phyloP scores from a whole-genome alignment of 2,329 filamentous ascomycete species.

The Dactylellina parvicollis region DNA sequence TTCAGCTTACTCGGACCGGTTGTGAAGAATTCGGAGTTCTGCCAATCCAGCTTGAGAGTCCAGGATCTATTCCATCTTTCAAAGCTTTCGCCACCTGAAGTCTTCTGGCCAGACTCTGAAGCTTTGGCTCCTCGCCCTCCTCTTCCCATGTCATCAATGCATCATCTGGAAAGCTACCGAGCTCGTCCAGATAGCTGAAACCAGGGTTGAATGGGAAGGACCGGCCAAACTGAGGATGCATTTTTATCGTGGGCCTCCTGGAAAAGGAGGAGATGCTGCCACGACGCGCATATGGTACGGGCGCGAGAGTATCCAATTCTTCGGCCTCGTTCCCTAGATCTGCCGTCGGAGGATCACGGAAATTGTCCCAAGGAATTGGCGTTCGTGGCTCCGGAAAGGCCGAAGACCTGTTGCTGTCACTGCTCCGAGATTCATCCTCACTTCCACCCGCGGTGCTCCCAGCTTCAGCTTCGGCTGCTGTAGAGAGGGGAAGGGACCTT shows the following conservation, averaged over 20 bases:
- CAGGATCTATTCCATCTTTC: not conserved
- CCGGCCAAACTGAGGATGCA: too few relatives aligned
- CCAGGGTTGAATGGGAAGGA: too few relatives aligned
- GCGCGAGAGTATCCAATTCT: constrained; percentile 6
- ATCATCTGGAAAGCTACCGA: not conserved
- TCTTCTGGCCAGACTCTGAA: not conserved
- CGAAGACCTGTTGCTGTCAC: not conserved
- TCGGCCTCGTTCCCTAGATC: not conserved
- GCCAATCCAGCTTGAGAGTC: not conserved
- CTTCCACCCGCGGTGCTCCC: too few relatives aligned
- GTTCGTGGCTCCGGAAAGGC: constrained; percentile 3
- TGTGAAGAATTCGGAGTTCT: not conserved
- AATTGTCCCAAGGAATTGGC: constrained; percentile 32
- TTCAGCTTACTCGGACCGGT: not conserved
- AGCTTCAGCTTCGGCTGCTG: too few relatives aligned
- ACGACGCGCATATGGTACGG: constrained; percentile 2
- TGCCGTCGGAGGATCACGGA: not conserved
- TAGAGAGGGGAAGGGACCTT: too few relatives aligned
- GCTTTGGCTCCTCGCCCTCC: not conserved
- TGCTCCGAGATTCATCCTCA: not conserved
- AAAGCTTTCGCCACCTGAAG: not conserved
- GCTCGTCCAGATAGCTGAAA: not conserved
- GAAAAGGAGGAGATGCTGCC: not conserved
- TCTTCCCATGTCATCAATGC: not conserved
- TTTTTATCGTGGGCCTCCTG: not conserved